Conservation (phyloP, 2,329 filamentous ascomycete genomes). For the Penicillium sp. region DNA sequence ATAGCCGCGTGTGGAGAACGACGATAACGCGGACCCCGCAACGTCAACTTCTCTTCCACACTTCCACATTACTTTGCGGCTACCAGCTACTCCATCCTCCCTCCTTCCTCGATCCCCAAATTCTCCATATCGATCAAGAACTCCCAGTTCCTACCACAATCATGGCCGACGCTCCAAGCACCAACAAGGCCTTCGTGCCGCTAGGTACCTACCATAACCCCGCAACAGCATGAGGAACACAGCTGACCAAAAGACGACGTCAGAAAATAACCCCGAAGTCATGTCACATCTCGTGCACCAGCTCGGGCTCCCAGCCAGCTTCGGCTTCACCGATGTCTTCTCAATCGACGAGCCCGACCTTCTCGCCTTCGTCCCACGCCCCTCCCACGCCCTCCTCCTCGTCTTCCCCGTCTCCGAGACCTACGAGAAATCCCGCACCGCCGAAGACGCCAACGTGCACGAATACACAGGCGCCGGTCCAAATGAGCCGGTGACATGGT, state of each 20-base stretch:
- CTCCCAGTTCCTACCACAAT: no score
- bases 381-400: slow-evolving; percentile 81
- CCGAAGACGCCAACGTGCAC: slow-evolving; percentile 64
- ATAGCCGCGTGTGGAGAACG: no score
- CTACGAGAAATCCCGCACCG: slow-evolving; percentile 72
- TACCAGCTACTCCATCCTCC: no score
- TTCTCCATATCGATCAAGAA: no score
- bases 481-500: slow-evolving; percentile 81
- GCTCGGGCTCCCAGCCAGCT: slow-evolving; percentile 73
- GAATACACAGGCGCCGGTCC: slow-evolving; percentile 68
- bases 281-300: slow-evolving; percentile 79
- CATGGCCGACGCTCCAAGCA: slow-evolving; percentile 38
- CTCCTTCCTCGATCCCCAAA: no score
- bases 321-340: slow-evolving; percentile 88
- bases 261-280: slow-evolving; percentile 78
- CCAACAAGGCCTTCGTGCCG: slow-evolving; percentile 50
- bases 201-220: slow-evolving; percentile 35
- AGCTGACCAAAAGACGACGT: slow-evolving; percentile 12
- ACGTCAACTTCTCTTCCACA: no score
- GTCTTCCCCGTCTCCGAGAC: slow-evolving; percentile 80
- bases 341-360: slow-evolving; percentile 82
- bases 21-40: no score
- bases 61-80: no score
- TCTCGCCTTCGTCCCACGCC: slow-evolving; percentile 81
- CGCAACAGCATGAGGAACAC: slow-evolving; percentile 1